phyloP scores from a whole-genome alignment of 129 eudicot genomes.

The Tagetes patula region DNA sequence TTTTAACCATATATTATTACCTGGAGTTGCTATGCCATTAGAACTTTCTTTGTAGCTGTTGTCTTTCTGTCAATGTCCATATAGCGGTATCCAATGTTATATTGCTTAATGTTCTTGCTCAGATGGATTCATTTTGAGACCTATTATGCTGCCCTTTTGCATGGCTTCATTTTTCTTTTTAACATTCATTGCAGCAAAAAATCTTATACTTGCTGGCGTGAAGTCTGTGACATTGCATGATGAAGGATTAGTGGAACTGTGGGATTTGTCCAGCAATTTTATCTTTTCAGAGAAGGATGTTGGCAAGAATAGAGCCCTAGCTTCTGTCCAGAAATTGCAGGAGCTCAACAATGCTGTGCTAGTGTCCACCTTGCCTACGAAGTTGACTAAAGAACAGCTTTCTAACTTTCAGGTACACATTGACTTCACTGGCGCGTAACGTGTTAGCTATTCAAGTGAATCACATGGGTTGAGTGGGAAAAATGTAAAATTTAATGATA shows the following conservation, averaged over 20 bases:
- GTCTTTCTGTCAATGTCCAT: neutral
- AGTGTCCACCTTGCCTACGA: constrained; percentile 64
- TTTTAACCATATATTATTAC: neutral
- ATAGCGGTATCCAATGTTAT: neutral
- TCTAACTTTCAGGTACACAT: constrained; percentile 74
- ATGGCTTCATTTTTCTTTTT: constrained; percentile 10
- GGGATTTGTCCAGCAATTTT: constrained; percentile 95
- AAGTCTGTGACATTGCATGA: constrained; percentile 94
- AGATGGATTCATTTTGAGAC: neutral
- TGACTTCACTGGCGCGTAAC: neutral
- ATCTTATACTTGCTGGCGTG: constrained; percentile 88
- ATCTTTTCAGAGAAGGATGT: constrained; percentile 75
- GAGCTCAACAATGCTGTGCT: constrained; percentile 95
- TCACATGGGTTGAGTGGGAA: neutral
- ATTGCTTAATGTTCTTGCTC: neutral
- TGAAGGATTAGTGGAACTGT: constrained; percentile 80
- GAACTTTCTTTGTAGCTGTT: constrained; percentile 5
- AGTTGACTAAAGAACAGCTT: constrained; percentile 74
- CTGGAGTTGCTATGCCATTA: neutral
- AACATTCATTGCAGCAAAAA: constrained; percentile 60
- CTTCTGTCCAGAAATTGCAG: constrained; percentile 86
- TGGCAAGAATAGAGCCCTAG: constrained; percentile 91
- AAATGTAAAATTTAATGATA: neutral
- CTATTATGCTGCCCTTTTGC: neutral
- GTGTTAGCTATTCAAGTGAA: neutral